Percentiles rank a stretch among this genome's conserved stretches.
These are phyloP conservation scores for Geranium brycei DNA, from an alignment of 345 rosid species.

Conservation along the genomic window DNA sequence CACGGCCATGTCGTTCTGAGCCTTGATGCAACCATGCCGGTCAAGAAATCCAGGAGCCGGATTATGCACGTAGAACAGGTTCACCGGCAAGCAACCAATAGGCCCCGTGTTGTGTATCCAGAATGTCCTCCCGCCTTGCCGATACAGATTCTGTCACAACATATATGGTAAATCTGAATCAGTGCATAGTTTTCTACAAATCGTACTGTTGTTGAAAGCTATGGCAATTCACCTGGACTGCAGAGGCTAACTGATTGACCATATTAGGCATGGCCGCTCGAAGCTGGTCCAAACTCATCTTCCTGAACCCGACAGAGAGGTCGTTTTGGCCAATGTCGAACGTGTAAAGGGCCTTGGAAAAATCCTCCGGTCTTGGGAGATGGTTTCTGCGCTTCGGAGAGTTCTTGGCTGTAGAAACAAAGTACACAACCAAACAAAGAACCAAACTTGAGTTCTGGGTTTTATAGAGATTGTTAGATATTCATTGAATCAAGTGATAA, in stretches of 20 bases:
- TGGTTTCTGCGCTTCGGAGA: constrained; percentile 32
- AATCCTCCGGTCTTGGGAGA: constrained; percentile 63
- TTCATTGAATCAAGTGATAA: too few species aligned
- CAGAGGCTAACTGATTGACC: constrained; percentile 56
- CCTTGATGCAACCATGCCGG: constrained; percentile 56
- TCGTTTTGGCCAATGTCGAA: constrained; percentile 94
- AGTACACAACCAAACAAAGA: neutral
- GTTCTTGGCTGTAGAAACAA: constrained; percentile 29
- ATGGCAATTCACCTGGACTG: constrained; percentile 40
- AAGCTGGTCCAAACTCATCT: constrained; percentile 56
- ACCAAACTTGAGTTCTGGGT: neutral
- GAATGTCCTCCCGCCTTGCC: constrained; percentile 47
- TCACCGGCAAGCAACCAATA: constrained; percentile 71
- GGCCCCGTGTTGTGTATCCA: constrained; percentile 93
- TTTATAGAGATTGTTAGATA: too few species aligned
- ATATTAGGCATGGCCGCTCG: constrained; percentile 59
- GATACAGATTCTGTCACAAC: constrained; percentile 29
- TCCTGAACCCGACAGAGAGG: constrained; percentile 75
- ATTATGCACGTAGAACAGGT: constrained; percentile 49
- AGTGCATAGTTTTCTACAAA: neutral
- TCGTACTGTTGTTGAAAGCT: neutral
- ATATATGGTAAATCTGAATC: neutral
- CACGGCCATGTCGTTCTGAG: constrained; percentile 59
- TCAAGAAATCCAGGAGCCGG: constrained; percentile 61
- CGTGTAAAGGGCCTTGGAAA: constrained; percentile 70